Conservation (phyloP, 495 filamentous ascomycete genomes). For the Astrothelium macrocarpum region DNA sequence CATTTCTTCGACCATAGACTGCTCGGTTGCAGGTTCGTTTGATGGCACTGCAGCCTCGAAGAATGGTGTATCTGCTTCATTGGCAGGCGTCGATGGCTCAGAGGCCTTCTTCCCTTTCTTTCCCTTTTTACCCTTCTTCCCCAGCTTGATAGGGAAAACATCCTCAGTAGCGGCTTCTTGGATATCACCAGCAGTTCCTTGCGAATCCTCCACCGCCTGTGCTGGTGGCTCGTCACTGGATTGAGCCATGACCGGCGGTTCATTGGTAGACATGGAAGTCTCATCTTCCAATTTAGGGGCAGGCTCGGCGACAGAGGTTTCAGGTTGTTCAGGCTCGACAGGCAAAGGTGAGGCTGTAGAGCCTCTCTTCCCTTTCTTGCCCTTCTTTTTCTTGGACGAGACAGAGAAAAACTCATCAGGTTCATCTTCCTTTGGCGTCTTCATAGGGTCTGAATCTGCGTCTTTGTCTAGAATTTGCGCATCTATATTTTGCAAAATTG, state of each 20-base stretch:
- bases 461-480: neutral
- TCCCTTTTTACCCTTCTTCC: conserved; percentile 6
- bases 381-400: conserved; percentile 39
- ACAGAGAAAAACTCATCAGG: conserved; percentile 28
- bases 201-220: conserved; percentile 16
- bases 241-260: conserved; percentile 28
- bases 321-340: neutral
- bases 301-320: neutral
- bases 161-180: conserved; percentile 1
- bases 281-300: neutral
- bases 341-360: neutral
- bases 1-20: too few species aligned
- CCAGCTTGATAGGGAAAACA: neutral
- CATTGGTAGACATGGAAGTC: neutral
- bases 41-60: neutral
- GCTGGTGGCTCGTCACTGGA: conserved; percentile 24
- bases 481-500: neutral
- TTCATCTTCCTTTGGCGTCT: conserved; percentile 13
- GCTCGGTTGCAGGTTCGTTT: neutral
- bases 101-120: conserved; percentile 20
- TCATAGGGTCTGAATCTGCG: conserved; percentile 6
- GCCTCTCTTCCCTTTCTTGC: conserved; percentile 29
- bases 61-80: neutral
- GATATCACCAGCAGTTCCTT: neutral
- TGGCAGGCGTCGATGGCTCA: neutral